These are phyloP conservation scores for Lactarius akahatsu DNA, from an alignment of 768 basidiomycete species.

Conservation along the genomic window DNA sequence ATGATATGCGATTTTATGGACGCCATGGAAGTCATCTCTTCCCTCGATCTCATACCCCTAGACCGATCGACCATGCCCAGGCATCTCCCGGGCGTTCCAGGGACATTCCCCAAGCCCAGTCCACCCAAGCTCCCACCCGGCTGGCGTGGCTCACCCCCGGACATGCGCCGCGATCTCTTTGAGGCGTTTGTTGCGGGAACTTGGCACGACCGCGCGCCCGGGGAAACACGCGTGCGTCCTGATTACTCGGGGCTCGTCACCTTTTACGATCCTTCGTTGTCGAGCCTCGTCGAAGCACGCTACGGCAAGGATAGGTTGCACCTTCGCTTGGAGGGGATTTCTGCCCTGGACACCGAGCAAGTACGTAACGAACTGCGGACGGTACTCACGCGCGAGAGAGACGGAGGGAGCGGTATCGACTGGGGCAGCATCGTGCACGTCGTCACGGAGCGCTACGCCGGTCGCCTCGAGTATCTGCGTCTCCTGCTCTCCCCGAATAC, in stretches of 20 bases:
- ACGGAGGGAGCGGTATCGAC: constrained; percentile 39
- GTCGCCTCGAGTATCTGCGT: constrained; percentile 42
- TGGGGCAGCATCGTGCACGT: constrained; percentile 43
- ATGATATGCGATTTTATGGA: constrained; percentile 8
- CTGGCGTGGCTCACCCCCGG: constrained; percentile 24
- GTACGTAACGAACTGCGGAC: constrained; percentile 31
- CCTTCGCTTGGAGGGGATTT: constrained; percentile 40
- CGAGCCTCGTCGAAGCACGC: constrained; percentile 39
- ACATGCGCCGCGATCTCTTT: background rate
- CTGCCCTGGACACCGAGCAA: constrained; percentile 31
- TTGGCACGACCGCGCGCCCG: constrained; percentile 46
- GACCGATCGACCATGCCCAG: background rate
- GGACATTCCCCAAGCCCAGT: background rate
- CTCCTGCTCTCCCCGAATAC: constrained; percentile 37
- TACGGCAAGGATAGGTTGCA: constrained; percentile 36
- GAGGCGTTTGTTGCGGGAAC: constrained; percentile 39
- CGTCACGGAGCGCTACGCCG: constrained; percentile 43
- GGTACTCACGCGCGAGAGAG: constrained; percentile 29
- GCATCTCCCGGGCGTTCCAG: background rate
- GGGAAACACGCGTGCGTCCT: constrained; percentile 44
- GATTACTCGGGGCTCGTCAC: constrained; percentile 45
- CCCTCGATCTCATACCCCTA: constrained; percentile 14
- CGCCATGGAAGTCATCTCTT: constrained; percentile 22
- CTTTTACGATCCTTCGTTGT: constrained; percentile 43
- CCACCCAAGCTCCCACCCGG: constrained; percentile 21